Percentiles rank a stretch among this genome's conserved stretches.
phyloP scores from a whole-genome alignment of 225 moss, liverwort and hornwort genomes.

The Bryoerythrophyllum caledonicum region DNA sequence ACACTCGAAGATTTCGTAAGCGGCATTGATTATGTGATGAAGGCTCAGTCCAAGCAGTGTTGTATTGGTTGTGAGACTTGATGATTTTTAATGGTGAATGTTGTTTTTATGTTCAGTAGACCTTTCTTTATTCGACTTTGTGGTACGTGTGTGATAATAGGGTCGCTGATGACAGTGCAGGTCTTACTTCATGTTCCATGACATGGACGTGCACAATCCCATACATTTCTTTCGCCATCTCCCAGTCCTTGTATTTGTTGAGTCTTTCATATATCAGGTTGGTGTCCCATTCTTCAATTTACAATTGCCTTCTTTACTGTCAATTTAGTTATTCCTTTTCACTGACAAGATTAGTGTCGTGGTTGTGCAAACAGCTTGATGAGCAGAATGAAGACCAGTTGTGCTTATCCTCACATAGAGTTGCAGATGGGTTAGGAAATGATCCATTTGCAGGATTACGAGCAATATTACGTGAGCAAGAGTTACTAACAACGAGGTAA shows the following conservation, averaged over 20 bases:
- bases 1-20: constrained; percentile 95
- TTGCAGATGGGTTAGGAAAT: constrained; percentile 36
- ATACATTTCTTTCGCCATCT: constrained; percentile 72
- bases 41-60: neutral
- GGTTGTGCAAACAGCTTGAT: constrained; percentile 58
- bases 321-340: no score
- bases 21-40: constrained; percentile 10
- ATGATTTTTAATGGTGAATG: neutral
- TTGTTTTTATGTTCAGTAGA: neutral
- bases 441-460: constrained; percentile 62
- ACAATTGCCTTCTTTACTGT: no score
- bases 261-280: constrained; percentile 89
- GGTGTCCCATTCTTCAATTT: neutral
- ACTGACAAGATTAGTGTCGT: constrained; percentile 16
- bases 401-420: constrained; percentile 19
- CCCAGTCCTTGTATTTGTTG: constrained; percentile 78
- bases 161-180: constrained; percentile 71
- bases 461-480: constrained; percentile 42
- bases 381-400: constrained; percentile 83
- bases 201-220: constrained; percentile 70
- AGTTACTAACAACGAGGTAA: constrained; percentile 68
- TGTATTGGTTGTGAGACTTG: neutral
- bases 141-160: constrained; percentile 5
- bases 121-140: neutral
- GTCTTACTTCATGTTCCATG: constrained; percentile 97